Percentiles rank a stretch among this genome's conserved stretches.
These are phyloP conservation scores for Ophiostoma angusticollis DNA, from an alignment of 2,329 filamentous ascomycete genomes.

Conservation along the genomic window DNA sequence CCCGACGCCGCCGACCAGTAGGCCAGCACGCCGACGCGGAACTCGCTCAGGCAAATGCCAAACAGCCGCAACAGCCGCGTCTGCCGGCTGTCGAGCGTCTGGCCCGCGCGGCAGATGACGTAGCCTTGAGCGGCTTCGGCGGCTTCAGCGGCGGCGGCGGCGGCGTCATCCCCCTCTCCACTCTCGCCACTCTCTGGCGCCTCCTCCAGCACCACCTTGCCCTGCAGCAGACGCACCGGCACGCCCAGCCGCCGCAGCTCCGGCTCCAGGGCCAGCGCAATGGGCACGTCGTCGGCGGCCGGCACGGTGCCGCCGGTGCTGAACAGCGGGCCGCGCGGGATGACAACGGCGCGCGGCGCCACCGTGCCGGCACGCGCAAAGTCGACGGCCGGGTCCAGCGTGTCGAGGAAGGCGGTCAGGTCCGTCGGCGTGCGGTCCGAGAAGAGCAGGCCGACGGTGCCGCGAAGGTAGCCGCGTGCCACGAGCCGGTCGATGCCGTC, in stretches of 20 bases:
- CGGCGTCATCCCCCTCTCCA: slow-evolving; percentile 30
- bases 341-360: slow-evolving; percentile 61
- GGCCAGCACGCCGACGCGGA: slow-evolving; percentile 68
- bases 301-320: slow-evolving; percentile 69
- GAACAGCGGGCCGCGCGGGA: slow-evolving; percentile 75
- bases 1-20: slow-evolving; percentile 51
- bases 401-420: slow-evolving; percentile 59
- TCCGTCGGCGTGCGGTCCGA: slow-evolving; percentile 57
- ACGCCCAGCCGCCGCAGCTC: slow-evolving; percentile 81
- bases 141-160: too few species aligned
- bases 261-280: slow-evolving; percentile 82
- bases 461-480: slow-evolving; percentile 50
- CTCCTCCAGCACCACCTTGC: slow-evolving; percentile 61
- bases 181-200: slow-evolving; percentile 32
- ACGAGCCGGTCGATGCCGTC: slow-evolving; percentile 65
- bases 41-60: slow-evolving; percentile 80
- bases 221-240: slow-evolving; percentile 78
- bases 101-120: slow-evolving; percentile 70
- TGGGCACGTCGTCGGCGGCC: slow-evolving; percentile 67
- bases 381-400: slow-evolving; percentile 64
- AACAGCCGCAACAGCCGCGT: slow-evolving; percentile 91
- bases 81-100: slow-evolving; percentile 79
- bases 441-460: slow-evolving; percentile 75
- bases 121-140: too few species aligned
- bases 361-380: slow-evolving; percentile 78